These are phyloP conservation scores for Calonectria fujianensis DNA, from an alignment of 2,329 filamentous ascomycete genomes.

Conservation along the genomic window DNA sequence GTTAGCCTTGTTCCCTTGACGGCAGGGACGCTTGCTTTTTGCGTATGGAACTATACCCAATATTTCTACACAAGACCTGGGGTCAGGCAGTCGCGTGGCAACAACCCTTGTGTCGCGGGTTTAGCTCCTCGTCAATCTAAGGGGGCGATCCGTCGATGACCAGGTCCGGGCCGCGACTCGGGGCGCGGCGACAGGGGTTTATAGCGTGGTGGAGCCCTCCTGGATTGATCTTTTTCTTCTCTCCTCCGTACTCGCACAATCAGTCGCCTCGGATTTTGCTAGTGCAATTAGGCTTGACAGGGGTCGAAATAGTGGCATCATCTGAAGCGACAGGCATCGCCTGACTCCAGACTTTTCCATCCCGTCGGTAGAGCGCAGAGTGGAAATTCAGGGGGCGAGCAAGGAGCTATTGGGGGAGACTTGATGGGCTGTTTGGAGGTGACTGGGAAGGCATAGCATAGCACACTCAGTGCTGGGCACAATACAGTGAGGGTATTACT, in stretches of 20 bases:
- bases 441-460: neutral
- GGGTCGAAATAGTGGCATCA: neutral
- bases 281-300: neutral
- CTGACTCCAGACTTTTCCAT: neutral
- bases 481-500: neutral
- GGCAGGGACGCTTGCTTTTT: conserved; percentile 12
- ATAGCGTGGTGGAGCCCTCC: neutral
- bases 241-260: neutral
- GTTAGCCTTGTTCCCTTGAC: neutral
- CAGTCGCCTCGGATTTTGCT: neutral
- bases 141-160: conserved; percentile 24
- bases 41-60: conserved; percentile 6
- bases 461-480: neutral
- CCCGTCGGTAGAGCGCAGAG: neutral
- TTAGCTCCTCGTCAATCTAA: conserved; percentile 14
- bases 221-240: neutral
- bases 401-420: neutral
- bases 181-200: conserved; percentile 7
- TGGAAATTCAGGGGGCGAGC: neutral
- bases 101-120: neutral
- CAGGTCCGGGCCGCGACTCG: conserved; percentile 32
- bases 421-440: neutral
- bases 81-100: neutral
- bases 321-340: neutral
- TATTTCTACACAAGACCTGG: conserved; percentile 8